Evolutionary conservation across 2,329 filamentous ascomycete species (phyloP).

Genomic region (Cladosporium cucumerinum): DNA sequence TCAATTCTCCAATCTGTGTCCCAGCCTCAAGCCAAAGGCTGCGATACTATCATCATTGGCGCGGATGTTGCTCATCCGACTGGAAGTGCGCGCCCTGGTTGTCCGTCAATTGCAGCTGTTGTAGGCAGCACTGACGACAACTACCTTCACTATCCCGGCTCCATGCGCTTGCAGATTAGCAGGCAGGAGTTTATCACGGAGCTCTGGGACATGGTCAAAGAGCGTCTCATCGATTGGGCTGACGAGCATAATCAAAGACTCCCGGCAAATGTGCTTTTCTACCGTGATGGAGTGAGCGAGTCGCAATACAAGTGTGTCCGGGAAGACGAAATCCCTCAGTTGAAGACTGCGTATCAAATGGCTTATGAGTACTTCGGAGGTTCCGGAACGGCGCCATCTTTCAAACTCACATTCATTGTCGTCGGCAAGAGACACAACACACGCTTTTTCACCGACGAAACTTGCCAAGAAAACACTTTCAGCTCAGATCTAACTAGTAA

Average conservation of each 20-base stretch:
- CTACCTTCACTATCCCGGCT: constrained; percentile 36
- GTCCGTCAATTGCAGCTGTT: constrained; percentile 41
- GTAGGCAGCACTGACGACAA: constrained; percentile 39
- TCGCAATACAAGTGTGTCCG: constrained; percentile 32
- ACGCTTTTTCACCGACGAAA: constrained; percentile 37
- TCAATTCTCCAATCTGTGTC: too few species aligned
- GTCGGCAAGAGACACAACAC: constrained; percentile 42
- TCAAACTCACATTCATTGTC: constrained; percentile 34
- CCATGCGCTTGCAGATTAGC: constrained; percentile 34
- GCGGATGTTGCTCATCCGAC: constrained; percentile 45
- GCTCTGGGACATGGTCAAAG: constrained; percentile 30
- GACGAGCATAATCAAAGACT: neutral
- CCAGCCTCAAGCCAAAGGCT: neutral
- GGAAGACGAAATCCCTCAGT: constrained; percentile 28
- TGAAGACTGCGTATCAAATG: constrained; percentile 15
- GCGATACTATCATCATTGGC: constrained; percentile 37
- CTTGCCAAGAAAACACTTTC: neutral
- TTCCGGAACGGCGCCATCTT: neutral
- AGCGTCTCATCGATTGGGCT: constrained; percentile 27
- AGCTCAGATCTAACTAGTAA: neutral
- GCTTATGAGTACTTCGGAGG: constrained; percentile 10
- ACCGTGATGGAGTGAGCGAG: constrained; percentile 38
- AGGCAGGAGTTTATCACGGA: constrained; percentile 29
- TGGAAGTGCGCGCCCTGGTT: constrained; percentile 26
- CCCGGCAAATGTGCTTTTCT: constrained; percentile 30